Evolutionary conservation across 2,329 filamentous ascomycete species (phyloP).

Genomic region (Aaosphaeria arxii): DNA sequence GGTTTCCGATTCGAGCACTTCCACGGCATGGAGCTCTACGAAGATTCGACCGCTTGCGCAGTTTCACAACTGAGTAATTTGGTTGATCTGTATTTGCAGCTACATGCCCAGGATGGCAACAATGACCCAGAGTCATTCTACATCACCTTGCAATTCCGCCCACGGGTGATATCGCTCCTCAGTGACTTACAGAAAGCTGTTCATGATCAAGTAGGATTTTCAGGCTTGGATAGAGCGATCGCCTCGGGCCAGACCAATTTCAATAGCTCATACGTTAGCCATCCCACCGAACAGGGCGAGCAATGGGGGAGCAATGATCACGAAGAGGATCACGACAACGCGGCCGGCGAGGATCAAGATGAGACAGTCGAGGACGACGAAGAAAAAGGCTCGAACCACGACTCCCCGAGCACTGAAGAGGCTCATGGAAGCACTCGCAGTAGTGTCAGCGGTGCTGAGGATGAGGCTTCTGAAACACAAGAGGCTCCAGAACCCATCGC

Average conservation of each 20-base stretch:
- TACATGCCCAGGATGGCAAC: slow-evolving; percentile 59
- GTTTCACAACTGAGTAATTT: slow-evolving; percentile 45
- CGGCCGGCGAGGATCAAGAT: background rate
- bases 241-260: slow-evolving; percentile 26
- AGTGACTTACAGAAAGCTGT: slow-evolving; percentile 52
- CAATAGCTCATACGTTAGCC: slow-evolving; percentile 12
- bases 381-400: background rate
- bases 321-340: slow-evolving; percentile 2
- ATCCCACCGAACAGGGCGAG: slow-evolving; percentile 15
- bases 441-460: too few relatives aligned
- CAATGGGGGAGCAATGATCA: slow-evolving; percentile 14
- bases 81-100: slow-evolving; percentile 56
- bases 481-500: too few relatives aligned
- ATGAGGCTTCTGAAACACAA: too few relatives aligned
- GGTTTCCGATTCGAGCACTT: slow-evolving; percentile 46
- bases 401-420: background rate
- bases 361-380: slow-evolving; percentile 2
- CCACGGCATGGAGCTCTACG: slow-evolving; percentile 26
- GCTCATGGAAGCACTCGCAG: too few relatives aligned
- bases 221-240: slow-evolving; percentile 40
- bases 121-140: slow-evolving; percentile 56
- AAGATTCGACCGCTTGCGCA: slow-evolving; percentile 30
- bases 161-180: slow-evolving; percentile 54
- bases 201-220: slow-evolving; percentile 56
- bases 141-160: slow-evolving; percentile 53